A percentile compares a stretch with the other conserved stretches of the same genome.
phyloP scores from a whole-genome alignment of 129 eudicot genomes.

The Lactuca saligna region DNA sequence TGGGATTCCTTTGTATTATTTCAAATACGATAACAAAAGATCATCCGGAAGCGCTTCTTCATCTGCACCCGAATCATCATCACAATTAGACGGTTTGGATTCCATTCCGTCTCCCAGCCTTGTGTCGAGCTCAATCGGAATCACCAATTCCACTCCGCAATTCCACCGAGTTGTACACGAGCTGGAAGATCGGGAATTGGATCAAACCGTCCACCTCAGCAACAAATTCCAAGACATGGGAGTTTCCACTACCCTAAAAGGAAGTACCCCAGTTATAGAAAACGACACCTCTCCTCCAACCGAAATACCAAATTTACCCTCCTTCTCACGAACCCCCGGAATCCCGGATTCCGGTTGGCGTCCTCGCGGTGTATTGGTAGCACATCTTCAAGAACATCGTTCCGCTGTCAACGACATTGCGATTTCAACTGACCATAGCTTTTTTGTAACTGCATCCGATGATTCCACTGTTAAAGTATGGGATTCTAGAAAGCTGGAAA shows the following conservation, averaged over 20 bases:
- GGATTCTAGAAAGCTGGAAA: conserved; percentile 94
- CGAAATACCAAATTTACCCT: conserved; percentile 45
- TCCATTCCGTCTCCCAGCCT: conserved; percentile 34
- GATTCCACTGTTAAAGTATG: conserved; percentile 95
- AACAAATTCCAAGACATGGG: conserved; percentile 71
- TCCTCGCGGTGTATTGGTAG: conserved; percentile 95
- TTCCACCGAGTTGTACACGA: conserved; percentile 95
- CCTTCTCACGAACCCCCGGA: conserved; percentile 50
- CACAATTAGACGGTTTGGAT: conserved; percentile 47
- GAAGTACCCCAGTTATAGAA: conserved; percentile 28
- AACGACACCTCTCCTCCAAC: conserved; percentile 50
- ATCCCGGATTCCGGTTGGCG: conserved; percentile 93
- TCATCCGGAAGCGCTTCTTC: conserved; percentile 42
- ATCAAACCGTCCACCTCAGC: conserved; percentile 54
- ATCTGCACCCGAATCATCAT: conserved; percentile 60
- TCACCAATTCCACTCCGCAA: conserved; percentile 39
- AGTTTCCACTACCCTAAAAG: conserved; percentile 50
- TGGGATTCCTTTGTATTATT: conserved; percentile 84
- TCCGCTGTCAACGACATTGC: conserved; percentile 93
- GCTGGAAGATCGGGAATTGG: conserved; percentile 74
- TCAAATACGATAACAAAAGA: conserved; percentile 64
- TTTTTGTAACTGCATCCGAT: conserved; percentile 89
- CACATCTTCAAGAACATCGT: conserved; percentile 93
- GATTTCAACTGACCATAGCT: conserved; percentile 74
- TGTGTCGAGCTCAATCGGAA: neutral